Percentiles rank a stretch among this genome's conserved stretches.
These are phyloP conservation scores for Colletotrichum sp. DNA, from an alignment of 2,329 filamentous ascomycete genomes.

Conservation along the genomic window DNA sequence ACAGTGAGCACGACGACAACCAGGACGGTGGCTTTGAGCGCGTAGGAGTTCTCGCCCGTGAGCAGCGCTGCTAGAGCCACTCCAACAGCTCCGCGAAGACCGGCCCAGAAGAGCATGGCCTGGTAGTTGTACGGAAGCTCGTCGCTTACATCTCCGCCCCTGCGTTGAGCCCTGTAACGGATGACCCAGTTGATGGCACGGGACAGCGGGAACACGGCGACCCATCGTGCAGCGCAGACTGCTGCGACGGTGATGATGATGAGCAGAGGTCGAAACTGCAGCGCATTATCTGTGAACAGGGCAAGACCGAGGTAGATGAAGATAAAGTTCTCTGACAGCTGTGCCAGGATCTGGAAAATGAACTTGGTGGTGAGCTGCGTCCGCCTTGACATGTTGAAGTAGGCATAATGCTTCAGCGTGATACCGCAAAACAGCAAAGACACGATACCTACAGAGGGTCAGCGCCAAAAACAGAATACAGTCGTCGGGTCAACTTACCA, in stretches of 20 bases:
- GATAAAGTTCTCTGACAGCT: conserved; percentile 98
- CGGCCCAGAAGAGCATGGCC: conserved; percentile 99
- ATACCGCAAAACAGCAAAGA: conserved; percentile 97
- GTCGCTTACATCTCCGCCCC: conserved; percentile 77
- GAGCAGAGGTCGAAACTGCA: conserved; percentile 92
- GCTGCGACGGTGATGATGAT: conserved; percentile 92
- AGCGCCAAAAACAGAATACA: not conserved
- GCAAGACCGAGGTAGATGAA: conserved; percentile 98
- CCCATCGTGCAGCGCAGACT: conserved; percentile 91
- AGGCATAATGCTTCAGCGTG: conserved; percentile 97
- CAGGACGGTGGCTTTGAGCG: conserved; percentile 91
- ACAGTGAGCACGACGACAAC: conserved; percentile 97
- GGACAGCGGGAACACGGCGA: conserved; percentile 93
- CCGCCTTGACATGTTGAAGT: conserved; percentile 99
- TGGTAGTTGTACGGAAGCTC: conserved; percentile 95
- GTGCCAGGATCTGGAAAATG: conserved; percentile 91
- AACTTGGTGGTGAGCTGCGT: conserved; percentile 99
- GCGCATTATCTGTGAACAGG: conserved; percentile 86
- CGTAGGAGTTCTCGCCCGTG: conserved; percentile 79
- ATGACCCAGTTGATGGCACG: conserved; percentile 91
- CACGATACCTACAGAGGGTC: conserved; percentile 76
- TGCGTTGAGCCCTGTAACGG: conserved; percentile 79
- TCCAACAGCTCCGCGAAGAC: conserved; percentile 91
- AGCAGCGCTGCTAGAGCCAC: conserved; percentile 92
- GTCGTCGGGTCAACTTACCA: conserved; percentile 66